These are phyloP conservation scores for Colletotrichum aenigma DNA, from an alignment of 2,329 filamentous ascomycete species.

Conservation along the genomic window DNA sequence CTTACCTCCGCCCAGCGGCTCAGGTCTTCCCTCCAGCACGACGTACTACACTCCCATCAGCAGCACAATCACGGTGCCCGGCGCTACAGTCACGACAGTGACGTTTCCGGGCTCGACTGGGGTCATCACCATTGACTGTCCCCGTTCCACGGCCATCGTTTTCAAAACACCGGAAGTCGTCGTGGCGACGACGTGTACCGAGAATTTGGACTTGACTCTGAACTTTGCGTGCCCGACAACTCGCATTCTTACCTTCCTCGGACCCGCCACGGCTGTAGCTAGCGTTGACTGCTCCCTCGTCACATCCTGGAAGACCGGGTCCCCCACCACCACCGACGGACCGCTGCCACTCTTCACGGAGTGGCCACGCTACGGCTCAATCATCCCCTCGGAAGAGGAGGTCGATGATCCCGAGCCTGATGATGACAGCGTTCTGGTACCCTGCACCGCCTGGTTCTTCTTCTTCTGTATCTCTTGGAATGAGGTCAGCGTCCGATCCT, in stretches of 20 bases:
- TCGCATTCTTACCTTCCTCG: neutral
- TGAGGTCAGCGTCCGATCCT: neutral
- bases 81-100: neutral
- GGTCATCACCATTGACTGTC: neutral
- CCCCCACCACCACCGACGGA: neutral
- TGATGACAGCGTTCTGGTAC: conserved; percentile 15
- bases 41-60: neutral
- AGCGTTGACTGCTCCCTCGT: neutral
- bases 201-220: neutral
- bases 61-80: neutral
- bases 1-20: neutral
- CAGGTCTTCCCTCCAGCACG: neutral
- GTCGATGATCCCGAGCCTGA: conserved; percentile 12
- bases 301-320: neutral
- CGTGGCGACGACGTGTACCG: neutral
- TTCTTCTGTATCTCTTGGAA: conserved; percentile 23
- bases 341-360: conserved; percentile 12
- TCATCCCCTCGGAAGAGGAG: neutral
- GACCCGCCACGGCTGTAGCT: neutral
- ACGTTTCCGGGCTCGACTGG: neutral
- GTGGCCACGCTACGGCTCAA: neutral
- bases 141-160: neutral
- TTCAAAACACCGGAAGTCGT: neutral
- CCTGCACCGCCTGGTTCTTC: conserved; percentile 23
- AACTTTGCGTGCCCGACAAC: neutral